Evolutionary conservation across 2,329 filamentous ascomycete genomes (phyloP).

Genomic region (Pseudogymnoascus sp.): DNA sequence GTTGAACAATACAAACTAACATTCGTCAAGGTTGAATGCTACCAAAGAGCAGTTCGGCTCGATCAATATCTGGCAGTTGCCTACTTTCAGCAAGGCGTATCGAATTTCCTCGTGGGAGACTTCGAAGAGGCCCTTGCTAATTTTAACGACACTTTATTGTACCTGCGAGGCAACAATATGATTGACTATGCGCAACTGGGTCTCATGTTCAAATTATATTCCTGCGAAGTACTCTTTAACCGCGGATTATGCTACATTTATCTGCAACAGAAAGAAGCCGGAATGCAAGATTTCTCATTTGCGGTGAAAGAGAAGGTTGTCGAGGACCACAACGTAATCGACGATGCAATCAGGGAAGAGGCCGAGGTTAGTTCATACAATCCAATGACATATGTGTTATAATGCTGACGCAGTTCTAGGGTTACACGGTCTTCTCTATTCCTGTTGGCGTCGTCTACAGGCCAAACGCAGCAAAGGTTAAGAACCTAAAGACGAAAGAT

Average conservation of each 20-base stretch:
- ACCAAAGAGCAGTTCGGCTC: constrained; percentile 80
- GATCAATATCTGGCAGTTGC: constrained; percentile 96
- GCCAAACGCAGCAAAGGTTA: constrained; percentile 95
- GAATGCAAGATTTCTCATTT: constrained; percentile 82
- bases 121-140: constrained; percentile 96
- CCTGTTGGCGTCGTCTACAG: constrained; percentile 92
- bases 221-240: constrained; percentile 96
- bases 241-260: constrained; percentile 96
- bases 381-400: neutral
- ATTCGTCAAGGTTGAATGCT: constrained; percentile 73
- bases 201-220: constrained; percentile 91
- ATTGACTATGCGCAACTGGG: constrained; percentile 97
- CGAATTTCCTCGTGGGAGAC: constrained; percentile 92
- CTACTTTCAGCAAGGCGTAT: constrained; percentile 97
- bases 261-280: constrained; percentile 80
- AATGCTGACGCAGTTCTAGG: constrained; percentile 42
- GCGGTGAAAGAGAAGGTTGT: constrained; percentile 95
- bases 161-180: constrained; percentile 89
- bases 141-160: constrained; percentile 95
- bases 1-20: constrained; percentile 20
- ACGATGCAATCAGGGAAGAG: constrained; percentile 88
- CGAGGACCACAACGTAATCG: constrained; percentile 93
- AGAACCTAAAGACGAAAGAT: constrained; percentile 95
- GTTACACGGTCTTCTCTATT: constrained; percentile 97
- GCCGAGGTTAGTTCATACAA: constrained; percentile 58